These are phyloP conservation scores for Anthracocystis walkeri DNA, from an alignment of 1,284 basidiomycete genomes.

Conservation along the genomic window DNA sequence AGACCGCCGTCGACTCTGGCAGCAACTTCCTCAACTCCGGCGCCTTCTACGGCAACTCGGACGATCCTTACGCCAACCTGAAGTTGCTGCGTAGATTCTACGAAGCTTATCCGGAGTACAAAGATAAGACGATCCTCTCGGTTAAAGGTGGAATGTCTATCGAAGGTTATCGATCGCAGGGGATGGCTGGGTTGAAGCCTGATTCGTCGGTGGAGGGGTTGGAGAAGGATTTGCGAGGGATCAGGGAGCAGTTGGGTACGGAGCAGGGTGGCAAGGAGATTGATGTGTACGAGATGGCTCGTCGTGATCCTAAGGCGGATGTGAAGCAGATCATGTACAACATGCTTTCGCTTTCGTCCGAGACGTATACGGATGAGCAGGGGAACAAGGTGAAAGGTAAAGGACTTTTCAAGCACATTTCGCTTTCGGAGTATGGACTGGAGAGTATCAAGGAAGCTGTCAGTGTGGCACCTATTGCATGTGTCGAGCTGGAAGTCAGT, in stretches of 20 bases:
- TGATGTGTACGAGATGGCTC: conserved; percentile 60
- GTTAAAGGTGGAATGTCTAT: conserved; percentile 72
- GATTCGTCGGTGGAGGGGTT: conserved; percentile 42
- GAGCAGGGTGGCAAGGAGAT: conserved; percentile 57
- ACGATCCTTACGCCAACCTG: conserved; percentile 70
- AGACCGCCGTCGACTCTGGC: conserved; percentile 74
- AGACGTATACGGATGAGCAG: conserved; percentile 35
- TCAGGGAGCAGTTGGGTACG: conserved; percentile 48
- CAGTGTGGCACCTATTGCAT: conserved; percentile 71
- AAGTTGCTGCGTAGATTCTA: conserved; percentile 72
- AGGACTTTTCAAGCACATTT: conserved; percentile 61
- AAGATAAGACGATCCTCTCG: conserved; percentile 73
- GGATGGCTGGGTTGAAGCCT: conserved; percentile 38
- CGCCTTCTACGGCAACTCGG: conserved; percentile 72
- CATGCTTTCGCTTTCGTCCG: conserved; percentile 44
- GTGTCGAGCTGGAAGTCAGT: conserved; percentile 77
- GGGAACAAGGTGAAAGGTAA: conserved; percentile 45
- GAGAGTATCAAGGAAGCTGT: conserved; percentile 53
- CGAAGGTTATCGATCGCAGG: conserved; percentile 22
- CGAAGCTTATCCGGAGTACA: conserved; percentile 74
- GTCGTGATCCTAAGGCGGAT: conserved; percentile 31
- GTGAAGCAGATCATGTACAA: conserved; percentile 54
- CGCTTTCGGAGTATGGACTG: conserved; percentile 59
- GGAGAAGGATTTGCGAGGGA: conserved; percentile 43
- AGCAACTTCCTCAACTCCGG: conserved; percentile 72